phyloP scores from a whole-genome alignment of 257 asterid species.

The Sherardia arvensis region DNA sequence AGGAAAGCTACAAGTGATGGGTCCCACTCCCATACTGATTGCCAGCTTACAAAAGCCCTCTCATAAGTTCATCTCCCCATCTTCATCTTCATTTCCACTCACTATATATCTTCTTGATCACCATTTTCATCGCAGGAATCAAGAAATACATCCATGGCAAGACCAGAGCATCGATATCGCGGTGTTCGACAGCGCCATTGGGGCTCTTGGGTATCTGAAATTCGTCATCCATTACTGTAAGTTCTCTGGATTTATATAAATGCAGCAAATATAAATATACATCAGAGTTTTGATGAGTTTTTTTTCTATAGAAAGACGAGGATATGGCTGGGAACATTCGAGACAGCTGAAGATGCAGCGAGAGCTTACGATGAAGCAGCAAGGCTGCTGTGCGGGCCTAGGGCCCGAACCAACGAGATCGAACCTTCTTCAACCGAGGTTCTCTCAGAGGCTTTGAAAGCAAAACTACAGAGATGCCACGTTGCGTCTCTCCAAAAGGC shows the following conservation, averaged over 20 bases:
- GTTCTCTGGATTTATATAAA: too few species aligned
- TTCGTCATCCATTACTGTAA: slow-evolving; percentile 73
- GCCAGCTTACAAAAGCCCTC: slow-evolving; percentile 46
- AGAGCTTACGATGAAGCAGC: slow-evolving; percentile 82
- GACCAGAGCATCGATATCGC: slow-evolving; percentile 52
- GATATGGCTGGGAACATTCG: slow-evolving; percentile 74
- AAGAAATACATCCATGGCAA: slow-evolving; percentile 25
- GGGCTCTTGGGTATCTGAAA: slow-evolving; percentile 93
- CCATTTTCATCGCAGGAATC: neutral
- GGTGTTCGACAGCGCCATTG: slow-evolving; percentile 82
- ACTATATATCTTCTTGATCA: neutral
- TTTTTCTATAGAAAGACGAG: slow-evolving; percentile 46
- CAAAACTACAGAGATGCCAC: slow-evolving; percentile 58
- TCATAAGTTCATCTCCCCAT: slow-evolving; percentile 2
- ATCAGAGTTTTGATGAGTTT: neutral
- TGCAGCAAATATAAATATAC: too few species aligned
- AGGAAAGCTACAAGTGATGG: slow-evolving; percentile 29
- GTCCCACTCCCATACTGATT: slow-evolving; percentile 32
- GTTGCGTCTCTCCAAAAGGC: slow-evolving; percentile 44
- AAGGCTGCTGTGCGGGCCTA: slow-evolving; percentile 54
- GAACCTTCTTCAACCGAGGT: slow-evolving; percentile 25
- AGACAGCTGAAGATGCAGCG: slow-evolving; percentile 78
- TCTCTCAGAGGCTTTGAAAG: slow-evolving; percentile 49
- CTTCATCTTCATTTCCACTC: too few species aligned
- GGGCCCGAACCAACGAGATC: slow-evolving; percentile 49